Base-by-base conservation (phyloP, 805 yeast genomes). In the Isabelozyma rhagii region DNA sequence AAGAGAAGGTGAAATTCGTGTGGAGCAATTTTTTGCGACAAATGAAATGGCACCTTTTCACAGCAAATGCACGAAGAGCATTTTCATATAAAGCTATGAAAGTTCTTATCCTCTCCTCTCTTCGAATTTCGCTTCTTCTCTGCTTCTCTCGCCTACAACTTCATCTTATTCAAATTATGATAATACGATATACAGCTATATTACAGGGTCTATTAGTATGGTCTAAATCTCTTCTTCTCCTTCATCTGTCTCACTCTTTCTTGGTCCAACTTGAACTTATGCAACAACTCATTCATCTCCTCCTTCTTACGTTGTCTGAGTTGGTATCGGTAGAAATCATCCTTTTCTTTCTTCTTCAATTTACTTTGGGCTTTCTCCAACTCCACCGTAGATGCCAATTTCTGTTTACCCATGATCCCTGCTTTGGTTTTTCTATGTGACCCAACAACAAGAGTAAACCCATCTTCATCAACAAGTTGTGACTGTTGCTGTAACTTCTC, bases 241-340 rank as follows among this genome's bases (percentile, higher is more conserved):
- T 80, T 89, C 85, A 94, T 83, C 52, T 78, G 69, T 57, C 80
- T 81, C 47, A 94, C 88, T 66, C 84, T 84, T 58, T 85, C 93
- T 72, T 94, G 97, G 68, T 94, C 99, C 53, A 83, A 84, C 66
- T 89, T 90, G 72, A 92, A 94, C 64, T 91, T 89, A 50, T 69
- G 75, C 63, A 94, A 75, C 62, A 94, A 74, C 48, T 89, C 91
- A 63, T 89, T 89, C 89, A 94, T 90, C 68, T 93, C 97, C 54
- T 79, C 82, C 75, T 94, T 94, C 79, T 92, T 93, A 62, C 83
- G 81, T 66, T 94, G 97, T 69, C 99, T 84, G 57, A 94, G 81
- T 74, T 94, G 99, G 82, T 92, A 94, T 60, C 97, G 79, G 75
- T 94, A 94, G 75, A 94, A 94, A 70, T 96, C 98, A 56, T 80